Base-by-base conservation (phyloP, 768 basidiomycete species). In the Tylopilus balloui region DNA sequence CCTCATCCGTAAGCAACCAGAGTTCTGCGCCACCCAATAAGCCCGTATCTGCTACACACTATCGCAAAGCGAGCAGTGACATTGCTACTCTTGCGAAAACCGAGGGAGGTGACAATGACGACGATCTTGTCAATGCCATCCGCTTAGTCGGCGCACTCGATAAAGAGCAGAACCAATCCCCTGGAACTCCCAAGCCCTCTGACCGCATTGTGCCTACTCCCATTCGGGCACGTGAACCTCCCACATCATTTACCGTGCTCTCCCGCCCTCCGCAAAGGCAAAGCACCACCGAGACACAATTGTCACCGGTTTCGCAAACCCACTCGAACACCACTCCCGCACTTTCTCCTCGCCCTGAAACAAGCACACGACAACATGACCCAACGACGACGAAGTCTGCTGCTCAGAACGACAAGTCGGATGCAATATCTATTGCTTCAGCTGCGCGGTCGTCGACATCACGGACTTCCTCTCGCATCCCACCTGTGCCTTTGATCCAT, bases 171-270 rank as follows among this genome's bases (percentile, higher is more conserved):
- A 54, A 66, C 6, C 48, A 48, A 23, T 23, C 63, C 13, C 44
- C 56, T 15, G 42, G 14, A 19, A 17, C 41, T 1, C 4, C 45
- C 23, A 52, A 36, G 25, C 43, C 47, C 19, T 47, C 52, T 40
- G 48, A 67, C 21, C 58, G 51, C 29, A 67, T 69, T 15, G 56
- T 78, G 17, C 83, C 83, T 9, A 83, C 82, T 41, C 76, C 76
- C 20, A 83, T 84, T 53, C 79, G 77, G 53, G 71, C 75, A 57
- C 74, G 80, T 27, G 67, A 76, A 40, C 77, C 81, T 4, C 74
- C 74, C 10, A 75, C 79, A 7, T 70, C 80, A 23, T 84, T 84
- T 57, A 79, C 78, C 50, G 83, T 84, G 39, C 80, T 78, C 2
- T 83, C 81, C 17, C 68, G 83, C 19, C 81, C 82, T 19, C 69